Conservation (phyloP, 768 basidiomycete species). For the Lentinus tigrinus region DNA sequence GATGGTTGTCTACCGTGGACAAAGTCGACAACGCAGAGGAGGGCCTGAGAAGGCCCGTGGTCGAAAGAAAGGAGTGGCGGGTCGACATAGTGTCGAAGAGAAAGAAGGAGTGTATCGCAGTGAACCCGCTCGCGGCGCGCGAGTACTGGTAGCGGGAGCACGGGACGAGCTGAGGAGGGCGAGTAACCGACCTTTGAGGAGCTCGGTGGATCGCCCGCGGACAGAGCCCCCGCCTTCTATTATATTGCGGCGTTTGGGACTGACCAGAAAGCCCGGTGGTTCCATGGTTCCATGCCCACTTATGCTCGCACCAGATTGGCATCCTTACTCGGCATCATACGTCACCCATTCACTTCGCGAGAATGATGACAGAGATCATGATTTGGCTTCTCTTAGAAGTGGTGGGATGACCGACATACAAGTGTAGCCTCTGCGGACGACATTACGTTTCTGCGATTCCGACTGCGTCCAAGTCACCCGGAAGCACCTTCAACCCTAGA, state of each 20-base stretch:
- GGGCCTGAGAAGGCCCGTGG: slow-evolving; percentile 27
- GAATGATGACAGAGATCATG: too few relatives aligned
- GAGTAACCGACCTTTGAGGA: slow-evolving; percentile 15
- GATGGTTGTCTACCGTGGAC: slow-evolving; percentile 9
- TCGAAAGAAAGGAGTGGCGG: slow-evolving; percentile 44
- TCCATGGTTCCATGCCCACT: background rate
- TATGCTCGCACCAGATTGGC: background rate
- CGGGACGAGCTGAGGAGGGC: slow-evolving; percentile 20
- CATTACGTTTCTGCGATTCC: background rate
- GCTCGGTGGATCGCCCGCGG: slow-evolving; percentile 18
- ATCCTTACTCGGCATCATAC: background rate
- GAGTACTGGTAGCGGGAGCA: background rate
- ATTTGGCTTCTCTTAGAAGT: too few relatives aligned
- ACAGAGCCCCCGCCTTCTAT: background rate
- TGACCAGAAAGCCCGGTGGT: background rate
- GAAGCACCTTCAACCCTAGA: too few relatives aligned
- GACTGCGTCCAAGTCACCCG: too few relatives aligned
- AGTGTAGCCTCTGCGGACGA: background rate
- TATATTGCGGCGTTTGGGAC: background rate
- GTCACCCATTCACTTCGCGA: background rate
- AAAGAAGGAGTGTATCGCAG: slow-evolving; percentile 36
- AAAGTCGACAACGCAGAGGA: slow-evolving; percentile 4
- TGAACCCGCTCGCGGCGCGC: background rate
- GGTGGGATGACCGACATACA: too few relatives aligned
- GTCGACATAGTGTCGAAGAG: slow-evolving; percentile 22